Percentiles rank a stretch among this genome's conserved stretches.
These are phyloP conservation scores for Byssochlamys sp. DNA, from an alignment of 2,329 filamentous ascomycete genomes.

Conservation along the genomic window DNA sequence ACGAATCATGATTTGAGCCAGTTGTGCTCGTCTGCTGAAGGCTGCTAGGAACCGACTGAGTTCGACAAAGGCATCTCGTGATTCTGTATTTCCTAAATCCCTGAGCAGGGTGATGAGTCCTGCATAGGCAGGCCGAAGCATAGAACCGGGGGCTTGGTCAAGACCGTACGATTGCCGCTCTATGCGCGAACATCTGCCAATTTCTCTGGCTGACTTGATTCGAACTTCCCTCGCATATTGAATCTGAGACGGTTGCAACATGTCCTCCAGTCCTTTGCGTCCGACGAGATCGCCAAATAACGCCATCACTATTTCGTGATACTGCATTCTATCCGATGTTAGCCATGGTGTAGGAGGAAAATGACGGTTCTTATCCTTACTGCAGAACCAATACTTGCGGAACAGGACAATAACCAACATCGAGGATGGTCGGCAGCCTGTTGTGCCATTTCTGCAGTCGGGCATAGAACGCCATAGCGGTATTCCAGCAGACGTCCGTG, in stretches of 20 bases:
- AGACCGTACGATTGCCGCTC: conserved; percentile 20
- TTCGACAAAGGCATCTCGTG: conserved; percentile 17
- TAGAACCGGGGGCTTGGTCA: conserved; percentile 18
- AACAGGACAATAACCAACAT: conserved; percentile 11
- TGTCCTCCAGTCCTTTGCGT: conserved; percentile 6
- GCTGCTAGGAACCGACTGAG: conserved; percentile 17
- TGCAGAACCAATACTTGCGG: conserved; percentile 20
- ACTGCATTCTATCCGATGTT: conserved; percentile 17
- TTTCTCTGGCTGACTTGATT: conserved; percentile 14
- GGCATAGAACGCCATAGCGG: conserved; percentile 10
- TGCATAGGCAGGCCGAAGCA: conserved; percentile 16
- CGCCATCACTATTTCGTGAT: conserved; percentile 15
- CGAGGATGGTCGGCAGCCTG: conserved; percentile 10
- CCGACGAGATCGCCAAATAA: conserved; percentile 17
- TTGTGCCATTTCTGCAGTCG: conserved; percentile 15
- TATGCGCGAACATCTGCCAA: conserved; percentile 17
- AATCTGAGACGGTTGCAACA: conserved; percentile 4
- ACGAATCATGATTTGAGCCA: conserved; percentile 13
- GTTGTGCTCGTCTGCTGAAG: conserved; percentile 16
- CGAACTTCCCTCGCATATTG: conserved; percentile 10
- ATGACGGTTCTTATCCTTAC: conserved; percentile 12
- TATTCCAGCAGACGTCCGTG: conserved; percentile 10
- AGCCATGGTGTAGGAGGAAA: background rate
- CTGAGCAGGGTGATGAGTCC: conserved; percentile 14
- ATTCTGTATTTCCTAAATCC: conserved; percentile 14